These are phyloP conservation scores for Lactarius vividus DNA, from an alignment of 768 basidiomycete species.

Conservation along the genomic window DNA sequence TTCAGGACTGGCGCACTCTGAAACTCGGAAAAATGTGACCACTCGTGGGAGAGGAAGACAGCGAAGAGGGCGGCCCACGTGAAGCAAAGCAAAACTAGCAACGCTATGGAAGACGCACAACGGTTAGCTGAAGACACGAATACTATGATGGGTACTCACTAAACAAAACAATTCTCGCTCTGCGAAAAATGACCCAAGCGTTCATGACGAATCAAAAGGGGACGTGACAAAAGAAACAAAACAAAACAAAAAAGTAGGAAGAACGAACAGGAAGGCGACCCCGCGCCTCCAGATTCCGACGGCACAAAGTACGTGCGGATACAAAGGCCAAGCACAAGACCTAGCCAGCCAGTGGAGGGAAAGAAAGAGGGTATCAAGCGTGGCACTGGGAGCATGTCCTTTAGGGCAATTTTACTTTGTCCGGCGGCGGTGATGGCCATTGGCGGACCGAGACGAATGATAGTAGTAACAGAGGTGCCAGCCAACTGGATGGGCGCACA, in stretches of 20 bases:
- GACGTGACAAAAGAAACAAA: neutral
- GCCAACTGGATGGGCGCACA: neutral
- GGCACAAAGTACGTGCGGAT: conserved; percentile 6
- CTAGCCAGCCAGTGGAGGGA: conserved; percentile 25
- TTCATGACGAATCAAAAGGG: conserved; percentile 8
- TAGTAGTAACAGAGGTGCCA: neutral
- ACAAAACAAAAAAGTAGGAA: neutral
- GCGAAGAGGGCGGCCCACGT: conserved; percentile 16
- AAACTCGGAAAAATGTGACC: neutral
- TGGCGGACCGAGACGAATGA: neutral
- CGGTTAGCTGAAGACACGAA: neutral
- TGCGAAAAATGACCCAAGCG: conserved; percentile 25
- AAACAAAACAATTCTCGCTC: conserved; percentile 21
- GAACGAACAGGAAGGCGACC: conserved; percentile 6
- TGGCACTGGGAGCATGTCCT: neutral
- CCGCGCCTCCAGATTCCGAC: conserved; percentile 8
- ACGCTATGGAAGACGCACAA: conserved; percentile 6
- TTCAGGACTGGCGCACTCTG: conserved; percentile 18
- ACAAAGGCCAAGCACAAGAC: conserved; percentile 5
- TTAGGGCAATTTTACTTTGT: neutral
- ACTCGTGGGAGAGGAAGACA: conserved; percentile 7
- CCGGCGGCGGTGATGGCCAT: neutral
- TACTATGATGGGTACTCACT: conserved; percentile 7
- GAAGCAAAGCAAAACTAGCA: conserved; percentile 14
- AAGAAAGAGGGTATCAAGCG: conserved; percentile 3